Evolutionary conservation across 1,284 basidiomycete species (phyloP).

Genomic region (Ganoderma boninense): DNA sequence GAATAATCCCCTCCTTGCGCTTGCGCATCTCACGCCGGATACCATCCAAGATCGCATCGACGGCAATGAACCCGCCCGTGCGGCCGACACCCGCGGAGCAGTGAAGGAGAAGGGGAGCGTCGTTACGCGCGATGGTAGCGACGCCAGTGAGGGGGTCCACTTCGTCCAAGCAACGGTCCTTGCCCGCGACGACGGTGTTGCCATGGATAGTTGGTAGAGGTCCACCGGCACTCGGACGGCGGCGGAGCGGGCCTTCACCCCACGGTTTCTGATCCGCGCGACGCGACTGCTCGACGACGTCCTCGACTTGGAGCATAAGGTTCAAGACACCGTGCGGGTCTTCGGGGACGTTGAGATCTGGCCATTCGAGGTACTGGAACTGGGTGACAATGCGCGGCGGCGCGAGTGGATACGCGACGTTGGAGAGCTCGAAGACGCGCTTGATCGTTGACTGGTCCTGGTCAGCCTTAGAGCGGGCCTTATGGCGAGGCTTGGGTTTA

Average conservation of each 20-base stretch:
- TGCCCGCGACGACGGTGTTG: slow-evolving; percentile 21
- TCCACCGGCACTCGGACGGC: slow-evolving; percentile 9
- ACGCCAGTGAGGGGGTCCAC: slow-evolving; percentile 61
- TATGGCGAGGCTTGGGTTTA: slow-evolving; percentile 13
- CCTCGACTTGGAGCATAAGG: slow-evolving; percentile 70
- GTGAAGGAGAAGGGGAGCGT: slow-evolving; percentile 71
- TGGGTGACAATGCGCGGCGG: slow-evolving; percentile 75
- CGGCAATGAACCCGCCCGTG: slow-evolving; percentile 91
- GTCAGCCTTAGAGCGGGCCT: slow-evolving; percentile 21
- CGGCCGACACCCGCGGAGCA: slow-evolving; percentile 93
- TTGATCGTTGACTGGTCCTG: slow-evolving; percentile 57
- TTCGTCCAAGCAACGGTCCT: slow-evolving; percentile 27
- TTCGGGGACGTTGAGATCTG: slow-evolving; percentile 92
- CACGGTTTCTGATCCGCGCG: slow-evolving; percentile 48
- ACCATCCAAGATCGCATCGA: slow-evolving; percentile 87
- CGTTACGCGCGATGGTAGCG: slow-evolving; percentile 54
- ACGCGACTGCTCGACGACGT: slow-evolving; percentile 63
- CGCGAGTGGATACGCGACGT: slow-evolving; percentile 64
- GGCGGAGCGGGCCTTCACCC: slow-evolving; percentile 44
- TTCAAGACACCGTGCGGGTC: slow-evolving; percentile 78
- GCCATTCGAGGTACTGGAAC: slow-evolving; percentile 92
- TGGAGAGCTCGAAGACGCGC: slow-evolving; percentile 75
- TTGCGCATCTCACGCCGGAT: slow-evolving; percentile 69
- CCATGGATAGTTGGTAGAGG: slow-evolving; percentile 9
- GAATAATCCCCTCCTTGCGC: slow-evolving; percentile 33